Conservation (phyloP, 2,329 filamentous ascomycete species). For the Fusarium multiceps region DNA sequence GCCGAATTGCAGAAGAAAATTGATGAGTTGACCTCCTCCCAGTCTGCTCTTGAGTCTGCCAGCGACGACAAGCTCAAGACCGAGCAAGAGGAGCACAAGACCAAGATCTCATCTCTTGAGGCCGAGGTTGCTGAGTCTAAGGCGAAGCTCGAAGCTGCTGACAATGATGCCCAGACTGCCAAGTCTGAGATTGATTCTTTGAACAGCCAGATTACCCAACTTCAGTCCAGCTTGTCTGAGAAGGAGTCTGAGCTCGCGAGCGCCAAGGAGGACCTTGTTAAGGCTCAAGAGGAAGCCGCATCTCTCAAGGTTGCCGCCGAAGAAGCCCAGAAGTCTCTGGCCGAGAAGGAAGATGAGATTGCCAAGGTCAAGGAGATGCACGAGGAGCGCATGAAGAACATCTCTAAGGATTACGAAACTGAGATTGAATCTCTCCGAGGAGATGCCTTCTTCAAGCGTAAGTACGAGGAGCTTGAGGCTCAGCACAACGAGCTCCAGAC, state of each 20-base stretch:
- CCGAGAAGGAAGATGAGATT: slow-evolving; percentile 61
- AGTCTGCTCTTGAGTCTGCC: slow-evolving; percentile 57
- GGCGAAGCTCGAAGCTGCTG: slow-evolving; percentile 59
- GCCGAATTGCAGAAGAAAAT: slow-evolving; percentile 66
- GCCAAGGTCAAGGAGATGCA: slow-evolving; percentile 66
- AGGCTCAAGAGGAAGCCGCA: slow-evolving; percentile 60
- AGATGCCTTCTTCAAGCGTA: slow-evolving; percentile 72
- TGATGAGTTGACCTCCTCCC: slow-evolving; percentile 62
- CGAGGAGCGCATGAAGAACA: slow-evolving; percentile 66
- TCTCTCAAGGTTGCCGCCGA: slow-evolving; percentile 62
- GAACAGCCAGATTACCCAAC: slow-evolving; percentile 52
- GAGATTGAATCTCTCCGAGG: slow-evolving; percentile 73
- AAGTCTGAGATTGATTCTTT: slow-evolving; percentile 59
- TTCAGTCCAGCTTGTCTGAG: slow-evolving; percentile 55
- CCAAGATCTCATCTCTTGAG: slow-evolving; percentile 63
- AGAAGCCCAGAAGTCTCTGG: slow-evolving; percentile 58
- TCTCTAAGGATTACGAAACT: slow-evolving; percentile 71
- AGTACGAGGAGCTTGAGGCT: slow-evolving; percentile 69
- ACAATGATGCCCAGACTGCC: slow-evolving; percentile 57
- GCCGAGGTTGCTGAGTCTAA: slow-evolving; percentile 64
- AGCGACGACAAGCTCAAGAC: slow-evolving; percentile 59
- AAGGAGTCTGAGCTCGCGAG: slow-evolving; percentile 60
- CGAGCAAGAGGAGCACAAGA: slow-evolving; percentile 57
- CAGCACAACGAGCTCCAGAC: slow-evolving; percentile 64
- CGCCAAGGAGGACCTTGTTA: slow-evolving; percentile 54